Percentiles rank a stretch among this genome's conserved stretches.
Evolutionary conservation across 2,329 filamentous ascomycete species (phyloP).

Genomic region (Colletotrichum salicis): DNA sequence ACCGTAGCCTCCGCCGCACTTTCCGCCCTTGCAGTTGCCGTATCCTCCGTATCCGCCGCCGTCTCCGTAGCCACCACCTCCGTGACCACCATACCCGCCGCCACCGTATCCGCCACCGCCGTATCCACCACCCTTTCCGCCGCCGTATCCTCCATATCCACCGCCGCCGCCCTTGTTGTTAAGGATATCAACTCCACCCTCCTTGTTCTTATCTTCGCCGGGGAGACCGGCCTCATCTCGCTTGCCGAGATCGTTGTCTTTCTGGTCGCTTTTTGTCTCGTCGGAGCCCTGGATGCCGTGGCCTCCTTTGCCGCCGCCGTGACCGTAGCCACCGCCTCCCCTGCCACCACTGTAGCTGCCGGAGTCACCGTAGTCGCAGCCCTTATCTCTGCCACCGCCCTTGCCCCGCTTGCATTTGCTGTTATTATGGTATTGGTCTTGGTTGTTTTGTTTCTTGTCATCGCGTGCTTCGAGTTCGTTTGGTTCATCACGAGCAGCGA

Average conservation of each 20-base stretch:
- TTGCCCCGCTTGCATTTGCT: slow-evolving; percentile 8
- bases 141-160: not conserved
- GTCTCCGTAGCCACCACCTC: not conserved
- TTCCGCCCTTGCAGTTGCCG: not conserved
- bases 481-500: slow-evolving; percentile 1
- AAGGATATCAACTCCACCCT: not conserved
- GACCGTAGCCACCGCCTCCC: not conserved
- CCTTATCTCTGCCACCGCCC: not conserved
- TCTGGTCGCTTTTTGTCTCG: not conserved
- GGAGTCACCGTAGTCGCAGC: not conserved
- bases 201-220: not conserved
- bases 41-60: not conserved
- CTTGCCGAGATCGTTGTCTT: not conserved
- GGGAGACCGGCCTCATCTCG: not conserved
- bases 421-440: not conserved
- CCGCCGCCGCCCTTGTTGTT: not conserved
- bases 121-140: not conserved
- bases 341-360: not conserved
- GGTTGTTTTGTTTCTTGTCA: not conserved
- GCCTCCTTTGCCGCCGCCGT: not conserved
- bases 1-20: not conserved
- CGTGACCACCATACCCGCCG: not conserved
- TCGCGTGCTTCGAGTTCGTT: not conserved
- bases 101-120: not conserved
- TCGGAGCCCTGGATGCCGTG: not conserved